Evolutionary conservation across 2,329 filamentous ascomycete genomes (phyloP), one percentile per base, ranked within the genome.

Genomic region (Ophiostoma himal-ulmi): DNA sequence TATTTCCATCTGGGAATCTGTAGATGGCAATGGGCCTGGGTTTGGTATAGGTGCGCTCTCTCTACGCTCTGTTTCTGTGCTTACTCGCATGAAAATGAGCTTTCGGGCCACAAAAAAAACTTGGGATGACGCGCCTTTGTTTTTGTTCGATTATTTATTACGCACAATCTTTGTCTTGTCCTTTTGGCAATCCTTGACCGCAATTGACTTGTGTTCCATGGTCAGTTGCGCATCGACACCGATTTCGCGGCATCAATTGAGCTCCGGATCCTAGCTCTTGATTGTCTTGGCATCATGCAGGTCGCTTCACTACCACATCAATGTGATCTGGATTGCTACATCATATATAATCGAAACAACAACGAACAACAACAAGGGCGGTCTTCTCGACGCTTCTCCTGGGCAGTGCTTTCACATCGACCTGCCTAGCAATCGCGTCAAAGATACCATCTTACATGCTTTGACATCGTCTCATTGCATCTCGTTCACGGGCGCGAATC

Each of bases 21-120:
- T 30, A 48, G 11, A 39, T 17, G 44, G 2, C 17, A 57, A 22
- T 57, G 1, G 52, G 26, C 13, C 57, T 62, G 57, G 44, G 14
- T 5, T 30, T 22, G 39, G 62, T 36, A 13, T 41, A 26, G 52
- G 48, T 22, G 20, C 60, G 67, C 65, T 66, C 68, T 70, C 68
- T 71, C 68, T 57, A 57, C 66, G 66, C 66, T 66, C 44, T 70
- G 39, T 37, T 41, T 44, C 14, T 20, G n/a, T 26, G n/a, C 14
- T 36, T 30, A 22, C 20, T 41, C 30, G n/a, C 36, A 66, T 41
- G 64, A n/a, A 67, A 65, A 36, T 20, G 65, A 70, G 68, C 65
- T 65, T 68, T 48, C 57, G 26, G 70, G 68, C 37, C 60, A 68
- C 70, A 68, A 71, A 69, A 60, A 65, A 52, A 62, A 30, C 44